A percentile compares a stretch with the other conserved stretches of the same genome.
Conservation (phyloP, 164 flowering plant species). For the Santalum album region DNA sequence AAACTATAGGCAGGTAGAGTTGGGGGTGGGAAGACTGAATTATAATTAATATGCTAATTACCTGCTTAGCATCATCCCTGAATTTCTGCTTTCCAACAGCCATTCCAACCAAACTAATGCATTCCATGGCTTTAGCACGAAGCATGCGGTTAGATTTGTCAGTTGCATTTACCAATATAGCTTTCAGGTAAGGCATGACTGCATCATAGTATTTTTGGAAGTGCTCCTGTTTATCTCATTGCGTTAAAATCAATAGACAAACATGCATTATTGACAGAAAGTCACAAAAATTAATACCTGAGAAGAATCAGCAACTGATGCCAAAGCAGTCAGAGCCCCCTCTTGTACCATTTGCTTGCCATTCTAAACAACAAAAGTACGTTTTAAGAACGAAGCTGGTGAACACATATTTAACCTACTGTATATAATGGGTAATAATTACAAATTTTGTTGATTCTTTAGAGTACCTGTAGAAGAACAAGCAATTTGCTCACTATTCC, state of each 20-base stretch:
- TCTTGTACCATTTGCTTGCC: slow-evolving; percentile 99
- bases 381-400: neutral
- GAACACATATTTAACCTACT: neutral
- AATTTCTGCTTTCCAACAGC: slow-evolving; percentile 99
- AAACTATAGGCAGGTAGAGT: no score
- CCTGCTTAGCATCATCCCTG: slow-evolving; percentile 97
- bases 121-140: slow-evolving; percentile 99
- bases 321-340: slow-evolving; percentile 98
- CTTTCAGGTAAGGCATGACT: slow-evolving; percentile 93
- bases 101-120: slow-evolving; percentile 99
- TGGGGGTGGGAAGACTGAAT: no score
- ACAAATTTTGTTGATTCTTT: no score
- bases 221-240: slow-evolving; percentile 47
- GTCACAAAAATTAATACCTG: slow-evolving; percentile 41
- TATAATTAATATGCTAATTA: slow-evolving; percentile 15
- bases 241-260: slow-evolving; percentile 1
- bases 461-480: slow-evolving; percentile 76
- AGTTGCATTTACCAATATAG: slow-evolving; percentile 82
- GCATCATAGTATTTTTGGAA: slow-evolving; percentile 96
- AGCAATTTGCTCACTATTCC: slow-evolving; percentile 92
- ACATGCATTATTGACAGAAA: neutral
- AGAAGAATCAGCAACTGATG: slow-evolving; percentile 99
- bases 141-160: slow-evolving; percentile 99
- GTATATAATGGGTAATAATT: no score
- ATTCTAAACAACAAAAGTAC: slow-evolving; percentile 40